These are phyloP conservation scores for Linum tenue DNA, from an alignment of 345 rosid species.

Conservation along the genomic window DNA sequence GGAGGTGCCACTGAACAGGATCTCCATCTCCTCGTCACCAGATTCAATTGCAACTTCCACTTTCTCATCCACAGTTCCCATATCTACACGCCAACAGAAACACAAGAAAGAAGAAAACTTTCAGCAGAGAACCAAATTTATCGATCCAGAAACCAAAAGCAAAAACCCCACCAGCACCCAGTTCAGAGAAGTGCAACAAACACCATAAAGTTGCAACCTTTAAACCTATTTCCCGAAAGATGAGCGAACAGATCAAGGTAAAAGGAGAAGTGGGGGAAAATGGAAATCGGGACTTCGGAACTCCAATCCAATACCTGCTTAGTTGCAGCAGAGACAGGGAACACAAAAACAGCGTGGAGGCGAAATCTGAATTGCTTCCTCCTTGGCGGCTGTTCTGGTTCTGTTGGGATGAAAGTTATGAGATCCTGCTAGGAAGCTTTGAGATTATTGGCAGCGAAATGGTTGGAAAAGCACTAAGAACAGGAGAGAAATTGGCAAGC, in stretches of 20 bases:
- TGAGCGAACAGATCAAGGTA: neutral
- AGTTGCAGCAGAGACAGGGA: neutral
- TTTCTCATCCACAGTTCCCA: neutral
- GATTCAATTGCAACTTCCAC: slow-evolving; percentile 20
- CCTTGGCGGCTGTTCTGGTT: neutral
- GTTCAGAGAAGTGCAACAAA: neutral
- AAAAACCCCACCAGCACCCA: neutral
- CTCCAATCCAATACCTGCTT: neutral
- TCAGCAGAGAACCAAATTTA: neutral
- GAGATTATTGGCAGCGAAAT: neutral
- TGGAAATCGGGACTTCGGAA: neutral
- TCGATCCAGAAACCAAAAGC: neutral
- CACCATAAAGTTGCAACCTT: neutral
- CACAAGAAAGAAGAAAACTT: neutral
- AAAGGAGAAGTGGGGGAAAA: neutral
- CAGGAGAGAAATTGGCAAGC: neutral
- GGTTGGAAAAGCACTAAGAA: neutral
- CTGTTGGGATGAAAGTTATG: neutral
- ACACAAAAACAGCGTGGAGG: neutral
- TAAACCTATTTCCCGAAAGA: too few species aligned
- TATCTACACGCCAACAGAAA: neutral
- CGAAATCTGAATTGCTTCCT: neutral
- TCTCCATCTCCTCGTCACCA: slow-evolving; percentile 23
- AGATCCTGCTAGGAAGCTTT: neutral
- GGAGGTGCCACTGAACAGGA: slow-evolving; percentile 25